Percentiles rank a stretch among this genome's conserved stretches.
phyloP scores from a whole-genome alignment of 2,329 filamentous ascomycete genomes.

The Emmonsiellopsis sp. region DNA sequence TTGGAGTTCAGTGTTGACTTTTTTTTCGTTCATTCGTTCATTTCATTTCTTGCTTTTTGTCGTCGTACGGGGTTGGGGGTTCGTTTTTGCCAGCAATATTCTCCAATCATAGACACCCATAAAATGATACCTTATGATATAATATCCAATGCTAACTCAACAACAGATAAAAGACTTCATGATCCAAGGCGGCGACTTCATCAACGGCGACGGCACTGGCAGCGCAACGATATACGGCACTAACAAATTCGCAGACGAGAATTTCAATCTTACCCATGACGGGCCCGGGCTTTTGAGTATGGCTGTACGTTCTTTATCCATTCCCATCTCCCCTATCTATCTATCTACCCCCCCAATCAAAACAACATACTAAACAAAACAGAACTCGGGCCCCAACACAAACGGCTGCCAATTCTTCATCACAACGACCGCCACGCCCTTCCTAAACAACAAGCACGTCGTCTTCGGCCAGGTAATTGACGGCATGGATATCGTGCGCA shows the following conservation, averaged over 20 bases:
- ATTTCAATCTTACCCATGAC: constrained; percentile 72
- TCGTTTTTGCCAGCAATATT: too few species aligned
- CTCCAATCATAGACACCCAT: too few species aligned
- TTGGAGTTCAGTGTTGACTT: background rate
- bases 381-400: constrained; percentile 86
- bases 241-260: constrained; percentile 80
- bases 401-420: constrained; percentile 98
- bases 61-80: background rate
- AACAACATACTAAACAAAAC: background rate
- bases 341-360: background rate
- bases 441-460: constrained; percentile 86
- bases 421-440: constrained; percentile 76
- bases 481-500: constrained; percentile 81
- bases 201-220: constrained; percentile 86
- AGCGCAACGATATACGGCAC: constrained; percentile 80
- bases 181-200: constrained; percentile 94
- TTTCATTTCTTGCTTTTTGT: constrained; percentile 3
- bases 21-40: background rate
- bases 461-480: constrained; percentile 88
- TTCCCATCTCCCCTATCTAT: background rate
- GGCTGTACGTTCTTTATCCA: constrained; percentile 57
- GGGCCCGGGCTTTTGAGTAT: constrained; percentile 75
- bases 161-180: constrained; percentile 85
- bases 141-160: background rate
- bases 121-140: background rate